A percentile compares a stretch with the other conserved stretches of the same genome.
phyloP scores from a whole-genome alignment of 1,284 basidiomycete genomes.

The Melampsora americana region DNA sequence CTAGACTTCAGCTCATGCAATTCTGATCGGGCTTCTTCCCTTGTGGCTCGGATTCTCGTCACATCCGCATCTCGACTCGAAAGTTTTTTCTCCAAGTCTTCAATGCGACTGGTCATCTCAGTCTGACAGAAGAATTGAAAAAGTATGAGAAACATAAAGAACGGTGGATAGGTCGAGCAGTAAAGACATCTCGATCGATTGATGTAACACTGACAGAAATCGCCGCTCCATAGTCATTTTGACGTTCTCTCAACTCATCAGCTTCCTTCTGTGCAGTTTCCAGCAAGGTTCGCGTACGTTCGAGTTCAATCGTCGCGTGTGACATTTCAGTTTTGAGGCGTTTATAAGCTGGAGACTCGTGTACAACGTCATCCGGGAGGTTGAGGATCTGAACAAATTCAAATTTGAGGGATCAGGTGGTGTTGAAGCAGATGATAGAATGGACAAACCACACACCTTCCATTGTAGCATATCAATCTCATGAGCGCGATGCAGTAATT shows the following conservation, averaged over 20 bases:
- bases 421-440: not conserved
- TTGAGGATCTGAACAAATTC: conserved; percentile 46
- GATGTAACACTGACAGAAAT: conserved; percentile 45
- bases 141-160: not conserved
- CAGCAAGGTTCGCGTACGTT: conserved; percentile 46
- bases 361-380: conserved; percentile 49
- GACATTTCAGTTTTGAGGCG: conserved; percentile 48
- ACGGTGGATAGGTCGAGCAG: not conserved
- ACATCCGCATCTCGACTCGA: conserved; percentile 66
- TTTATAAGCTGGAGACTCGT: conserved; percentile 48
- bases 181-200: not conserved
- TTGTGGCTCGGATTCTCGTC: conserved; percentile 70
- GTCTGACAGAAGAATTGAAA: conserved; percentile 6
- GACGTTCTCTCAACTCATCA: conserved; percentile 48
- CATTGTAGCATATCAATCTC: conserved; percentile 45
- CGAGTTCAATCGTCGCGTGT: conserved; percentile 46
- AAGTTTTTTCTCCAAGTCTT: conserved; percentile 47
- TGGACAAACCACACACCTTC: conserved; percentile 29
- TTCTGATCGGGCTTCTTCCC: conserved; percentile 73
- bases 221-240: conserved; percentile 46
- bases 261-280: conserved; percentile 47
- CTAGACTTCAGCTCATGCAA: conserved; percentile 68
- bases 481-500: conserved; percentile 43
- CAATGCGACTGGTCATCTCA: conserved; percentile 37
- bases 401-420: not conserved